phyloP scores from a whole-genome alignment of 345 rosid genomes.

The Eucalyptus fibrosa region DNA sequence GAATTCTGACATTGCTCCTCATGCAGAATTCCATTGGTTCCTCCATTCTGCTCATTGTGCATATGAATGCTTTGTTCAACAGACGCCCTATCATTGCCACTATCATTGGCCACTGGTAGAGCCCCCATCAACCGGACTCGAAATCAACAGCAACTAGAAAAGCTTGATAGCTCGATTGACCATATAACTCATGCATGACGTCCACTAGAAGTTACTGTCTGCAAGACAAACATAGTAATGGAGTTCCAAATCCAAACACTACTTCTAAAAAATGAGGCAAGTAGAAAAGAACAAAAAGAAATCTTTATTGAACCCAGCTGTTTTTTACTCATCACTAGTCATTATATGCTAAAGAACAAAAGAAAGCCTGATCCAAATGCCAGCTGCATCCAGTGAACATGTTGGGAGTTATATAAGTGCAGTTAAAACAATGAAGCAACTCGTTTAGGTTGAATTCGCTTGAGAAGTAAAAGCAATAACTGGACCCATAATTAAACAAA shows the following conservation, averaged over 20 bases:
- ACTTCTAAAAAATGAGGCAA: neutral
- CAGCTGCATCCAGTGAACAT: neutral
- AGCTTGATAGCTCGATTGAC: neutral
- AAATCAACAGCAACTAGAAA: slow-evolving; percentile 11
- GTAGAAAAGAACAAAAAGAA: neutral
- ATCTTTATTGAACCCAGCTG: neutral
- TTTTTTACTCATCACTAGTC: neutral
- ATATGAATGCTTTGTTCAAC: neutral
- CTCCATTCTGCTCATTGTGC: slow-evolving; percentile 34
- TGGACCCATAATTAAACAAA: neutral
- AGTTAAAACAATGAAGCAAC: neutral
- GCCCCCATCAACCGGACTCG: slow-evolving; percentile 30
- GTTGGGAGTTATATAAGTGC: neutral
- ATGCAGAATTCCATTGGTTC: slow-evolving; percentile 12
- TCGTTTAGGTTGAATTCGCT: neutral
- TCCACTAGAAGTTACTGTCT: neutral
- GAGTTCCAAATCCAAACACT: neutral
- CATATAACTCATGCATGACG: neutral
- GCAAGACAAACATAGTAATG: neutral
- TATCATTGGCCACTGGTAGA: slow-evolving; percentile 1
- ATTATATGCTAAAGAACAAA: neutral
- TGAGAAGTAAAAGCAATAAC: neutral
- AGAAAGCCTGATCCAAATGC: neutral
- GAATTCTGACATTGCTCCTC: slow-evolving; percentile 27
- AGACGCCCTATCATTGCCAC: neutral